Evolutionary conservation across 1,139 yeast species (phyloP).

Genomic region (Taiozyma onychis): DNA sequence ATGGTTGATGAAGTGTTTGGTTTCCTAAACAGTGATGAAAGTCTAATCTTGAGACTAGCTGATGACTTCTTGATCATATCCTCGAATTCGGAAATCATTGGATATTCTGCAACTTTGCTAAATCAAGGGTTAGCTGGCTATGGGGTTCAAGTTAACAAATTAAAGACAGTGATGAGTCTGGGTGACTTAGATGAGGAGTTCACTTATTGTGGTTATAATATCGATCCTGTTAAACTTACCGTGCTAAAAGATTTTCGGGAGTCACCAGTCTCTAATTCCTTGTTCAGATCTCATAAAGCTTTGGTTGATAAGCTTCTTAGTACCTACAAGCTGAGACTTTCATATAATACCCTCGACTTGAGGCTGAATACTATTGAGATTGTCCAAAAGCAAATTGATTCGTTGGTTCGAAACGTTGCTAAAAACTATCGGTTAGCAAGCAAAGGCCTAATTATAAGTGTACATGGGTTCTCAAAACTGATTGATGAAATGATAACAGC

Average conservation of each 20-base stretch:
- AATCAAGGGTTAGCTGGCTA: conserved; percentile 40
- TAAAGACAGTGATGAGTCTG: conserved; percentile 41
- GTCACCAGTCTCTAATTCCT: conserved; percentile 6
- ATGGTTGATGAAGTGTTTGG: conserved; percentile 45
- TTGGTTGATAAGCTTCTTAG: conserved; percentile 17
- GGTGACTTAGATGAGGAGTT: conserved; percentile 5
- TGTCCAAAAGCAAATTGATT: conserved; percentile 18
- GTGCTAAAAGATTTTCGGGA: conserved; percentile 23
- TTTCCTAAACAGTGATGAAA: conserved; percentile 21
- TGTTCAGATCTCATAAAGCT: conserved; percentile 17
- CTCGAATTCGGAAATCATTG: conserved; percentile 25
- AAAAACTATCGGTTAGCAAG: not conserved
- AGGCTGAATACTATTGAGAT: conserved; percentile 14
- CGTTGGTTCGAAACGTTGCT: conserved; percentile 16
- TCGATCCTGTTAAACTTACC: conserved; percentile 23
- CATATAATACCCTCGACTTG: conserved; percentile 21
- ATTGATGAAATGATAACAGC: not conserved
- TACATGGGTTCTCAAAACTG: not conserved
- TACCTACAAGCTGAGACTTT: conserved; percentile 21
- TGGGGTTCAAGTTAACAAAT: conserved; percentile 55
- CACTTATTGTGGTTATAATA: conserved; percentile 23
- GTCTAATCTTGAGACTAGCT: conserved; percentile 58
- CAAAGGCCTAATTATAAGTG: not conserved
- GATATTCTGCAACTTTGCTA: conserved; percentile 27
- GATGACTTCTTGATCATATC: conserved; percentile 82